Evolutionary conservation across 768 basidiomycete genomes (phyloP), one percentile per base, ranked within the genome.

Genomic region (Pleurotus giganteus): DNA sequence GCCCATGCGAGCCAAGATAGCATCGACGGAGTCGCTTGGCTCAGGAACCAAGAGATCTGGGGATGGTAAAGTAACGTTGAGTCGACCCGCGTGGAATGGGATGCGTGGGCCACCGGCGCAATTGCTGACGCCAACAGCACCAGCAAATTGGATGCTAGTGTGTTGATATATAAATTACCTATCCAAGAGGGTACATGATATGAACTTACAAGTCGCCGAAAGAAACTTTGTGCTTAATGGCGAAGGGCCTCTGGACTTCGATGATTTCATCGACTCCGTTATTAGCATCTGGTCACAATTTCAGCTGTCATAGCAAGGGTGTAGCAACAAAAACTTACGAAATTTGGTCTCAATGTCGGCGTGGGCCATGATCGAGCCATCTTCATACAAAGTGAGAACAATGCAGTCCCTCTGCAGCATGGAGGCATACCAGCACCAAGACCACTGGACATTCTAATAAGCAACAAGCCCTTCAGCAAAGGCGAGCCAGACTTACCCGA

Each of bases 151-250:
- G 43, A 73, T 72, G 47, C 66, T 65, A 37, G 1, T 13, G 4
- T 27, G 13, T n/a, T 37, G 13, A 21, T 12, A n/a, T 42, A 41
- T 27, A 24, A 42, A 46, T 13, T 1, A 21, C 9, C 12, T 23
- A n/a, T 1, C 39, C 2, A 17, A 41, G 39, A 2, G n/a, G 1
- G 21, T n/a, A 44, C n/a, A 3, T 1, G 11, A 19, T 23, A 54
- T 9, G 29, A 7, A 47, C 65, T 26, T 47, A 74, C 73, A 75
- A 70, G 60, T 75, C 74, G 24, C 70, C 74, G 31, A 66, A 65
- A 4, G 70, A 66, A 5, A 74, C 66, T 15, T 63, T 60, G 50
- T 70, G 67, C 17, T 54, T 61, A 39, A 63, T 54, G 15, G 70
- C 62, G 57, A 72, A 66, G 2, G 65, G 68, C 9, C 60, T 57